Conservation (phyloP, 371 early-diverging fungal genomes). For the Coemansia sp. region DNA sequence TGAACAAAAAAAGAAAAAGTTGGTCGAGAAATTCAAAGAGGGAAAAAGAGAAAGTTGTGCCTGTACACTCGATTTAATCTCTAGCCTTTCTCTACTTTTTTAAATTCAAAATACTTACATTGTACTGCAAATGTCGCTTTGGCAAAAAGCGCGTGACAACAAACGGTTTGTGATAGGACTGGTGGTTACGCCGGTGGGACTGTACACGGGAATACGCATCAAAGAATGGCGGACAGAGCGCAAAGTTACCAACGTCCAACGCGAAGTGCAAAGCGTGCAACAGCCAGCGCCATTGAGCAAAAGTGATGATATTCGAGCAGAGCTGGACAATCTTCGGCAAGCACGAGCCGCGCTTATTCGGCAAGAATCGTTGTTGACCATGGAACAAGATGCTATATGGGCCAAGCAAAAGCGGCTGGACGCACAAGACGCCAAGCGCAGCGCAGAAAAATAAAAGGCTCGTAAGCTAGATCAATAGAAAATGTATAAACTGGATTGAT, state of each 20-base stretch:
- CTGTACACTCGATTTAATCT: not conserved
- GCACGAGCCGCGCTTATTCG: conserved; percentile 13
- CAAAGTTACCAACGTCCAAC: conserved; percentile 8
- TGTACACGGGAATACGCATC: conserved; percentile 32
- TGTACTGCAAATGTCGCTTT: not conserved
- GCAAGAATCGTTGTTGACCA: conserved; percentile 16
- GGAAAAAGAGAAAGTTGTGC: not conserved
- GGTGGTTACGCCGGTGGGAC: conserved; percentile 34
- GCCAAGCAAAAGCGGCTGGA: conserved; percentile 34
- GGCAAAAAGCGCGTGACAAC: conserved; percentile 14
- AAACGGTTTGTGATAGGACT: conserved; percentile 32
- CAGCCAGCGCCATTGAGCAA: not conserved
- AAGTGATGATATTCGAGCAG: conserved; percentile 2
- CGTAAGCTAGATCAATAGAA: not conserved
- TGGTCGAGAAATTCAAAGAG: not conserved
- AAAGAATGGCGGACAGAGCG: conserved; percentile 22
- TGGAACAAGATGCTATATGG: conserved; percentile 30
- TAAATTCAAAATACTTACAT: no score
- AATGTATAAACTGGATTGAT: conserved; percentile 1
- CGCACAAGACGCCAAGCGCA: conserved; percentile 8
- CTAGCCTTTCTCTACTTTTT: not conserved
- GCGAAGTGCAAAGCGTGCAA: conserved; percentile 8
- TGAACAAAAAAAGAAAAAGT: not conserved
- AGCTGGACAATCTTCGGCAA: conserved; percentile 21
- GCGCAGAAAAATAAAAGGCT: not conserved